phyloP scores from a whole-genome alignment of 495 filamentous ascomycete species.

The Penicillium riverlandense region DNA sequence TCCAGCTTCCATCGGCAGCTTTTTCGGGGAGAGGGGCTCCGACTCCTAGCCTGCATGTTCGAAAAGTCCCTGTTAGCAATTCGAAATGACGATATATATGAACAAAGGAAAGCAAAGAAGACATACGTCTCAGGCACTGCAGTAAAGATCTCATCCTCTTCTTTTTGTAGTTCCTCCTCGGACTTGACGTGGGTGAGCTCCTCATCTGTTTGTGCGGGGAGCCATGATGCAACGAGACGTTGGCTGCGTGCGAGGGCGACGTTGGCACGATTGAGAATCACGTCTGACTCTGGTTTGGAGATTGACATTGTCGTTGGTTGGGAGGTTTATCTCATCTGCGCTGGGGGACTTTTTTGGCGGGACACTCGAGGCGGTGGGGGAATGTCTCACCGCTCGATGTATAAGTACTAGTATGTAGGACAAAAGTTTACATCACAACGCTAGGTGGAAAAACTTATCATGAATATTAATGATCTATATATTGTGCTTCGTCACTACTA shows the following conservation, averaged over 20 bases:
- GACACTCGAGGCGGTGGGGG: neutral
- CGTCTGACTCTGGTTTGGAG: conserved; percentile 35
- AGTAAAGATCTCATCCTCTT: conserved; percentile 46
- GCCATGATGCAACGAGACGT: conserved; percentile 46
- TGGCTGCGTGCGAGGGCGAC: conserved; percentile 44
- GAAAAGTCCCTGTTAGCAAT: neutral
- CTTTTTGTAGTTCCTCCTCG: conserved; percentile 35
- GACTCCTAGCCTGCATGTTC: conserved; percentile 33
- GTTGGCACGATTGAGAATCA: conserved; percentile 44
- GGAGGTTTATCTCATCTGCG: neutral
- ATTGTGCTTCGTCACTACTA: too few species aligned
- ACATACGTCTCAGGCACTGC: conserved; percentile 45
- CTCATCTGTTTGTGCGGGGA: conserved; percentile 36
- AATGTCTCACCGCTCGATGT: too few species aligned
- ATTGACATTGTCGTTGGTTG: conserved; percentile 19
- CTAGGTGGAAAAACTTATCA: too few species aligned
- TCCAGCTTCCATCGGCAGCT: conserved; percentile 32
- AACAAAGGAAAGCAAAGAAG: neutral
- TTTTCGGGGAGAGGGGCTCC: conserved; percentile 39
- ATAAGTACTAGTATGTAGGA: too few species aligned
- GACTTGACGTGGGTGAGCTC: conserved; percentile 36
- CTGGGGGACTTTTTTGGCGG: neutral
- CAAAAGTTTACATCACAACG: too few species aligned
- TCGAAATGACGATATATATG: neutral
- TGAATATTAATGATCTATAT: too few species aligned